phyloP scores from a whole-genome alignment of 1,139 yeast genomes.

The Pichia cactophila region DNA sequence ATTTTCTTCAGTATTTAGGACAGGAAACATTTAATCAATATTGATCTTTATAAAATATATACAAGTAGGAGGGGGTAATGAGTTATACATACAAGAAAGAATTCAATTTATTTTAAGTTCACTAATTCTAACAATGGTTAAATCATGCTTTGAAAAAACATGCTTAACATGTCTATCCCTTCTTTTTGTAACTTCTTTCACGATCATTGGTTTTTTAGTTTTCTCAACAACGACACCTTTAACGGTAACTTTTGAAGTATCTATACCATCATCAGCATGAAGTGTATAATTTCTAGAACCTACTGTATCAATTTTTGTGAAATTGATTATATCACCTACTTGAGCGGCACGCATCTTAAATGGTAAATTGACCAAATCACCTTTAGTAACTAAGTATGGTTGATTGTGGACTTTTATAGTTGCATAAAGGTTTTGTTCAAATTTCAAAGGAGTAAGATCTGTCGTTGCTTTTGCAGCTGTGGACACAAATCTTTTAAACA shows the following conservation, averaged over 20 bases:
- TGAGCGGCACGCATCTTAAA: constrained; percentile 65
- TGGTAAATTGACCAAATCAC: constrained; percentile 77
- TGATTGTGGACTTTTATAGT: constrained; percentile 73
- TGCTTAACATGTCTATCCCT: constrained; percentile 83
- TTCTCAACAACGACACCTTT: constrained; percentile 79
- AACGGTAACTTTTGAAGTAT: constrained; percentile 47
- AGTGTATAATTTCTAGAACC: constrained; percentile 83
- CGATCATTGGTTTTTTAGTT: constrained; percentile 72
- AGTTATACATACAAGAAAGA: background rate
- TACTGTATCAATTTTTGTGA: constrained; percentile 69
- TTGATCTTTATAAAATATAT: background rate
- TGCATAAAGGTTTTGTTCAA: constrained; percentile 69
- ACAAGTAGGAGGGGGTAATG: background rate
- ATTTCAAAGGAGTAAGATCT: constrained; percentile 37
- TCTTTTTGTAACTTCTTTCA: constrained; percentile 61
- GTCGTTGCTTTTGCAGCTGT: constrained; percentile 3
- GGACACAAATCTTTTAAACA: constrained; percentile 8
- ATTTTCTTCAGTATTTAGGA: no score
- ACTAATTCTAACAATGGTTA: constrained; percentile 73
- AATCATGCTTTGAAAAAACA: constrained; percentile 66
- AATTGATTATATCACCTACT: constrained; percentile 70
- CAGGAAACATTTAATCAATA: no score
- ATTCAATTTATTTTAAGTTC: constrained; percentile 47
- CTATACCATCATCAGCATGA: constrained; percentile 43
- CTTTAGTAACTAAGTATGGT: constrained; percentile 84